Base-by-base conservation (phyloP, 495 filamentous ascomycete species). In the Penicillium dipodomyicola region DNA sequence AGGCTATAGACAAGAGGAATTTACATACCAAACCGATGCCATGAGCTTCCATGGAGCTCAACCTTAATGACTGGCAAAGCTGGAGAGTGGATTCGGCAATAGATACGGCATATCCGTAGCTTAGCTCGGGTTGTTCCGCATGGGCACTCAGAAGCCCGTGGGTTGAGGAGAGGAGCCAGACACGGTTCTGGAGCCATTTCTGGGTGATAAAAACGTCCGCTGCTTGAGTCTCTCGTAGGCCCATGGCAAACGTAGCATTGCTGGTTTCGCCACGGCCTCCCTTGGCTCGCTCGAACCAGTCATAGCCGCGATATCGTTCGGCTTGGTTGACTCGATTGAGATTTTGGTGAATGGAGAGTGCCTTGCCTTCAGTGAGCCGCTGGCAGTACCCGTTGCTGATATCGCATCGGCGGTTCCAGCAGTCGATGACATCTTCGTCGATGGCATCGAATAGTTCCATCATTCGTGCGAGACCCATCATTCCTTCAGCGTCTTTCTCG, bases 111-210 rank as follows among this genome's bases (percentile, higher is more conserved):
- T 85, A 91, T 35, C 81, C 78, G 60, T 92, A 86, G 3, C 80
- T 84, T 74, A 92, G 57, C 49, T 74, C 71, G 74, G 49, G 80
- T 74, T 54, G 77, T 67, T 68, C 91, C 75, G 60, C 73, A 37
- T 53, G 73, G 6, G 77, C 75, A 19, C 74, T 77, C 25, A 87
- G 67, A 41, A 80, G 75, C 9, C 82, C 80, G 48, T 86, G 83
- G 11, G 76, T 71, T 25, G 74, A 72, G 25, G 74, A 81, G 11
- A 93, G 67, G 56, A 91, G 86, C 90, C 90, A 94, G 2, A 88
- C 80, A 64, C 87, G 86, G 25, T 87, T 88, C 60, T 89, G 85
- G n/a, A 93, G 80, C 90, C 90, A 95, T 65, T 89, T 84, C 68
- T 92, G 89, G 33, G 87, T 90, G 8, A 84, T 77, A 9, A 83